Evolutionary conservation across 2,329 filamentous ascomycete species (phyloP), one percentile per base, ranked within the genome.

Genomic region (Cercospora sesami): DNA sequence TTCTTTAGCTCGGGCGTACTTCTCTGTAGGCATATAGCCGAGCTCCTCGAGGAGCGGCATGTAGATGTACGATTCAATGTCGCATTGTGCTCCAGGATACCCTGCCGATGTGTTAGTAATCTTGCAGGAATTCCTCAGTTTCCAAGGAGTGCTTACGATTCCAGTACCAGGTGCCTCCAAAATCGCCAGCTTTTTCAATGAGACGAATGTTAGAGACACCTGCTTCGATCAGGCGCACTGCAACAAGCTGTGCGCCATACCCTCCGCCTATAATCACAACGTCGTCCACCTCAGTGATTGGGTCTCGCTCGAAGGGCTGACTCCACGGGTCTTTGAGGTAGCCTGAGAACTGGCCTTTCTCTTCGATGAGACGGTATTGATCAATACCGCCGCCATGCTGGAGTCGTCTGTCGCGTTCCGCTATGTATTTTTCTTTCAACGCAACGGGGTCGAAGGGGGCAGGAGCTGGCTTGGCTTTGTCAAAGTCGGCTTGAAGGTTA

Each of bases 1-100:
- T 73, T 87, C 85, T 26, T 71, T 71, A 26, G 76, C 75, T 9
- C 71, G 68, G 10, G 77, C 74, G 53, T 76, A 78, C 33, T 78
- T 77, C 42, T 79, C 78, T 5, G 76, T 77, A 60, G 80, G 83
- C 64, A 79, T 71, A 78, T 81, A 83, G 45, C 81, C 77, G 14
- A 83, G 74, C 4, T 82, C 68, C 21, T 80, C 80, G 68, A 83
- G 81, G 10, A 79, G 79, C 59, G 83, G 81, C 60, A 75, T 76
- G 70, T 86, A 85, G 0, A 81, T 80, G n/a, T 81, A 79, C 1
- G 79, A 80, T 71, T 84, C 81, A 0, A 81, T 82, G 64, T 85
- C 83, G 61, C 83, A 81, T 48, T 82, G 78, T n/a, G 82, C 81
- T 3, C 82, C 82, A 12, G 82, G 81, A 58, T 83, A 83, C 4